Conservation (phyloP, 2,329 filamentous ascomycete species). For the Xylariaceae sp. region DNA sequence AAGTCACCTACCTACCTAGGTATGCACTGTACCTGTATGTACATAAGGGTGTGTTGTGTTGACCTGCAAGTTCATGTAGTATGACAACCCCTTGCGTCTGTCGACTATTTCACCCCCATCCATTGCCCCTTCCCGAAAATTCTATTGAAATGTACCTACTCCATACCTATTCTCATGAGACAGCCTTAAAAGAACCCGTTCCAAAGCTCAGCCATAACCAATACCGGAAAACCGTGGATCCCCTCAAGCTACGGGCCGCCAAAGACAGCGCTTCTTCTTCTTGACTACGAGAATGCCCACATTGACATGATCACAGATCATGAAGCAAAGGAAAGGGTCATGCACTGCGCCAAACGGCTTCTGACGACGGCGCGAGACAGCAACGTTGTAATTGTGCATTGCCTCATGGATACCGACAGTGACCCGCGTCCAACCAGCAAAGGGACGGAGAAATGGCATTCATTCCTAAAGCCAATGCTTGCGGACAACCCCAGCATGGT, state of each 20-base stretch:
- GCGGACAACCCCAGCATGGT: not conserved
- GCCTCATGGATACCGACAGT: conserved; percentile 7
- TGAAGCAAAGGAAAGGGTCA: conserved; percentile 5
- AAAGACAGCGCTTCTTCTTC: conserved; percentile 14
- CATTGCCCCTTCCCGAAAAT: no score
- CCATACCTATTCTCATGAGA: no score
- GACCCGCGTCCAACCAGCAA: conserved; percentile 10
- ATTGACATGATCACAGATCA: conserved; percentile 5
- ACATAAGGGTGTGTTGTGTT: no score
- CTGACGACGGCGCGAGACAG: conserved; percentile 7
- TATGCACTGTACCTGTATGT: no score
- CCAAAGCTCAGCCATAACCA: no score
- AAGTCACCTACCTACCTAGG: no score
- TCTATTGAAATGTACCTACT: no score
- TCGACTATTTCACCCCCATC: no score
- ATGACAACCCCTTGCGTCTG: no score
- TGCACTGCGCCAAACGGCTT: conserved; percentile 6
- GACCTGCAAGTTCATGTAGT: no score
- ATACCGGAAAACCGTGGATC: not conserved
- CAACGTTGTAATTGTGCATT: conserved; percentile 12
- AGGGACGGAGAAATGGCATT: conserved; percentile 5
- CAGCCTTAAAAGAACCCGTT: no score
- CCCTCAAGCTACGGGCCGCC: not conserved
- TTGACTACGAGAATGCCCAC: conserved; percentile 12
- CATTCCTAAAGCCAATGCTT: conserved; percentile 3